Percentiles rank a stretch among this genome's conserved stretches.
These are phyloP conservation scores for Fusarium sulawesiense DNA, from an alignment of 2,329 filamentous ascomycete species.

Conservation along the genomic window DNA sequence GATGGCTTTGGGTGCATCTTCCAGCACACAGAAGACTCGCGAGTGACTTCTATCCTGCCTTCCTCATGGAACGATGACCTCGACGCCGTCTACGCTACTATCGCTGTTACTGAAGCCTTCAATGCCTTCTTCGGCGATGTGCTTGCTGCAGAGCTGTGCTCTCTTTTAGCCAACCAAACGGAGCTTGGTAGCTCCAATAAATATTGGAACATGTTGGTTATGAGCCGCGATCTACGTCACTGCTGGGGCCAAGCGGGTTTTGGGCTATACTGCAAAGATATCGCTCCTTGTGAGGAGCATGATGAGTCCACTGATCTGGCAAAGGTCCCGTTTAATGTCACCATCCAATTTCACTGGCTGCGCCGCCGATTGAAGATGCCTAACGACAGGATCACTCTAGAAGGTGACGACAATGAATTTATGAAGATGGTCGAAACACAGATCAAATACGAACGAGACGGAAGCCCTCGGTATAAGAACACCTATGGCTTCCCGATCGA, in stretches of 20 bases:
- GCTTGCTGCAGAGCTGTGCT: background rate
- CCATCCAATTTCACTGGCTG: background rate
- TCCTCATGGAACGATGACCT: background rate
- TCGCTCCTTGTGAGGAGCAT: background rate
- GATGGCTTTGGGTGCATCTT: background rate
- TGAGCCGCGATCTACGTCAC: background rate
- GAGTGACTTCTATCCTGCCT: background rate
- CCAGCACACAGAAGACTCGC: background rate
- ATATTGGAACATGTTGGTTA: background rate
- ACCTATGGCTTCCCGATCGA: fast-evolving
- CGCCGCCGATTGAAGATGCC: background rate
- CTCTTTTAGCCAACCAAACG: background rate
- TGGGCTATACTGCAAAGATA: background rate
- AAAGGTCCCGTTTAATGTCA: background rate
- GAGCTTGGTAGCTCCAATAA: background rate
- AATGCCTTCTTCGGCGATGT: background rate
- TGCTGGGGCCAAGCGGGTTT: background rate
- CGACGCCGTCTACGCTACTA: background rate
- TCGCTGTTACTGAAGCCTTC: background rate
- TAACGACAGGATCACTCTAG: background rate
- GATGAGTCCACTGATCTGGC: background rate
- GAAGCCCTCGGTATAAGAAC: background rate
- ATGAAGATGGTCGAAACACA: background rate
- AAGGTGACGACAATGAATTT: background rate
- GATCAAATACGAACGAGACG: background rate